Evolutionary conservation across 106 monocot genomes (phyloP), one percentile per base, ranked within the genome.

Genomic region (Chionographis japonica): DNA sequence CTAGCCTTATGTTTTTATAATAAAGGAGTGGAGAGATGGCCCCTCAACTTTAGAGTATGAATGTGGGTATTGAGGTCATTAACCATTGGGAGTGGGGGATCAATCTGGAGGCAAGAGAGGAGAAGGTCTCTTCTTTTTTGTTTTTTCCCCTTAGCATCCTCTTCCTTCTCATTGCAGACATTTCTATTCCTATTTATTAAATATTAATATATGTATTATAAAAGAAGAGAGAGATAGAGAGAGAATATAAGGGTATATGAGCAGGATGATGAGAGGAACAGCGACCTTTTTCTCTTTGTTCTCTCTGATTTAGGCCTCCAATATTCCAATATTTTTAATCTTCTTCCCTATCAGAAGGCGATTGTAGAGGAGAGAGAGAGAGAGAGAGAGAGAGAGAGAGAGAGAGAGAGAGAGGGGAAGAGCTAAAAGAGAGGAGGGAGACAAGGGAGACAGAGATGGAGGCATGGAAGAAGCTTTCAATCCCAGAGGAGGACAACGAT

Each of bases 311-410:
- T 65, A 67, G 50, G 53, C 58, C 50, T 54, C 75, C 65, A 65
- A 27, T 75, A 67, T 72, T 63, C 65, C 43, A 40, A 35, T 52
- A 39, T 69, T 76, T 73, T 74, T 72, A 58, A 53, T 68, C 27
- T 75, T 71, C 74, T 66, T 77, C 65, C 46, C 62, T 80, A 80
- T 82, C 74, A 67, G 83, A 89, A 78, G 79, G 83, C 83, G 85
- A 89, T 85, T 88, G 88, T 65, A 58, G 61, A 62, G 61, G 75
- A 58, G 50, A 67, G 19, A n/a, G n/a, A n/a, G n/a, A n/a, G n/a
- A n/a, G n/a, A n/a, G n/a, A n/a, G n/a, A n/a, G n/a, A n/a, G n/a
- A n/a, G n/a, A 61, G 60, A 75, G 41, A 57, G 50, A 37, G 50
- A 56, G 50, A 37, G 50, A 56, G 35, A 56, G n/a, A 27, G 27